Evolutionary conservation across 2,329 filamentous ascomycete species (phyloP).

Genomic region (Zopfia rhizophila): DNA sequence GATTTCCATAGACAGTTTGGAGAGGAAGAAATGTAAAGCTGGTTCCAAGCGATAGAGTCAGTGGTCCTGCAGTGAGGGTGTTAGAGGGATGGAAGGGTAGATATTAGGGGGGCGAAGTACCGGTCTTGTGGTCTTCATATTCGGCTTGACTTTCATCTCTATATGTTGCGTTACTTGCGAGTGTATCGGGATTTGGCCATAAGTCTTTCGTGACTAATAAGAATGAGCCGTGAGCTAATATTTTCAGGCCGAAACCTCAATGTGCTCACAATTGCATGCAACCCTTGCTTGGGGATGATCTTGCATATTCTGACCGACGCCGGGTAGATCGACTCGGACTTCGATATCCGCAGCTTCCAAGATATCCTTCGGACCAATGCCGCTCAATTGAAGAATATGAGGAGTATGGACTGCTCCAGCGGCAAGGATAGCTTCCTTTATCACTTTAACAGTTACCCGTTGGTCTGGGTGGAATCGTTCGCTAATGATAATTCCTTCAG

Average conservation of each 20-base stretch:
- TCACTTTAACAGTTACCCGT: constrained; percentile 15
- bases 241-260: too few relatives aligned
- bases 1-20: constrained; percentile 10
- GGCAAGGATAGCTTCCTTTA: constrained; percentile 27
- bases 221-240: too few relatives aligned
- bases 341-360: constrained; percentile 32
- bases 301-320: constrained; percentile 47
- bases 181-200: neutral
- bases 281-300: constrained; percentile 35
- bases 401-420: constrained; percentile 30
- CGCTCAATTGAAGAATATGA: constrained; percentile 29
- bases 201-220: neutral
- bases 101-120: too few relatives aligned
- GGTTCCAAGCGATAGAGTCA: constrained; percentile 26
- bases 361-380: constrained; percentile 27
- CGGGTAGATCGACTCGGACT: constrained; percentile 32
- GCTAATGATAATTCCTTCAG: too few relatives aligned
- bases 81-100: too few relatives aligned
- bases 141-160: too few relatives aligned
- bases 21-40: constrained; percentile 24
- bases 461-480: too few relatives aligned
- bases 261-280: too few relatives aligned
- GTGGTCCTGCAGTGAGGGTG: too few relatives aligned
- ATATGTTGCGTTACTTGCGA: constrained; percentile 26
- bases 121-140: too few relatives aligned